Percentiles rank a stretch among this genome's conserved stretches.
Evolutionary conservation across 192 early-diverging fungal genomes (phyloP).

Genomic region (Pilobolus umbonatus): DNA sequence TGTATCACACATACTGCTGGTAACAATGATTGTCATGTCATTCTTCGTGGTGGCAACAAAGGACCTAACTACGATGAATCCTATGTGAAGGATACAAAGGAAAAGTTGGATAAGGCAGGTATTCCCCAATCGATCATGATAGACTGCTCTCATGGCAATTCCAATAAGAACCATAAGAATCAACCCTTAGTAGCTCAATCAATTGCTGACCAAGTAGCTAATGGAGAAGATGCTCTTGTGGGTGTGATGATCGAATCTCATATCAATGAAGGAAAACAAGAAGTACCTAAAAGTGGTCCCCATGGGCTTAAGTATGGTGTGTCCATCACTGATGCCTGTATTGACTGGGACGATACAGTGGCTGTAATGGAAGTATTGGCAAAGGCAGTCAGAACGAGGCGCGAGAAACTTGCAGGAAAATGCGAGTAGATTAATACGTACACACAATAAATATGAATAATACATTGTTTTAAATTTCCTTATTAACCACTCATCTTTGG

Average conservation of each 20-base stretch:
- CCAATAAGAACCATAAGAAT: conserved; percentile 81
- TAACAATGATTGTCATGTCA: conserved; percentile 83
- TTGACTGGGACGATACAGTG: conserved; percentile 80
- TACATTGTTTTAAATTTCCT: too few species aligned
- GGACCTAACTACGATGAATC: conserved; percentile 82
- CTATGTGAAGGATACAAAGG: conserved; percentile 28
- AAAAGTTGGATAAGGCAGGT: conserved; percentile 56
- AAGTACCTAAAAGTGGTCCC: conserved; percentile 64
- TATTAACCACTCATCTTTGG: too few species aligned
- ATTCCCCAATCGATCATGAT: conserved; percentile 79
- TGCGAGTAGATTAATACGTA: too few species aligned
- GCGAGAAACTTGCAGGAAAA: too few species aligned
- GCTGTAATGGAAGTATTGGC: conserved; percentile 71
- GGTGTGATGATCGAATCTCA: conserved; percentile 97
- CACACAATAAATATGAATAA: too few species aligned
- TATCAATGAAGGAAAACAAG: conserved; percentile 81
- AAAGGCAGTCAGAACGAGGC: conserved; percentile 64
- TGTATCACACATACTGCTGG: conserved; percentile 87
- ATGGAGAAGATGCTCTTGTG: conserved; percentile 58
- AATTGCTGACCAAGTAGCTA: conserved; percentile 69
- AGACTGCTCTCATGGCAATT: conserved; percentile 95
- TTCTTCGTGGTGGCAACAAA: conserved; percentile 82
- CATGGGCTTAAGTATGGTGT: conserved; percentile 77
- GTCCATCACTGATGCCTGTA: conserved; percentile 92
- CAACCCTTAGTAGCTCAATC: conserved; percentile 71